Evolutionary conservation across 2,329 filamentous ascomycete species (phyloP), one percentile per base, ranked within the genome.

Genomic region (Sclerotinia spermophila): DNA sequence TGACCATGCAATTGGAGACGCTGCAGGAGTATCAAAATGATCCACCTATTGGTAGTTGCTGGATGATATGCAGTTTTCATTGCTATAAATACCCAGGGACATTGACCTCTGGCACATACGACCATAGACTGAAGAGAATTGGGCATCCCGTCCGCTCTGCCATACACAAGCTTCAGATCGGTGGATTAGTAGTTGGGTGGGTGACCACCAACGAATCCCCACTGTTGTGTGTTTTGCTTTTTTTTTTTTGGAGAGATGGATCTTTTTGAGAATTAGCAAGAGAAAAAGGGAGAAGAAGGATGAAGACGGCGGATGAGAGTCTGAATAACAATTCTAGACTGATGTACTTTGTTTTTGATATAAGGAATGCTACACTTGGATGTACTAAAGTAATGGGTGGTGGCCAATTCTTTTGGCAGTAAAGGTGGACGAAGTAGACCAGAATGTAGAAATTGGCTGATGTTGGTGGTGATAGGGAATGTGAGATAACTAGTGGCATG

Each of bases 11-110:
- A 24, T 24, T 24, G 8, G 21, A 45, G 24, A 24, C 2, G 21
- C 21, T 45, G 21, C 3, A 45, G 19, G 24, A 11, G n/a, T n/a
- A n/a, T 45, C 24, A 19, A 45, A 10, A 24, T 45, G 44, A 11
- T 21, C 2, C 11, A 45, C 0, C 17, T 15, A 42, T 42, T 42
- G 17, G 7, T 19, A 19, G 2, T n/a, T 48, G 45, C 21, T 48
- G 10, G 42, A 48, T n/a, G 45, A n/a, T 21, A n/a, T 48, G 0
- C 24, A n/a, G n/a, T n/a, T 13, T 5, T 5, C 21, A 0, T n/a
- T 48, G 10, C 5, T n/a, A n/a, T 48, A 1, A 48, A 4, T 13
- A n/a, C 3, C 5, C 0, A 24, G 11, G 24, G 21, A 24, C 3
- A 24, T 40, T 2, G 1, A 19, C 5, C 0, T 19, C 15, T 44